Conservation (phyloP, 2,329 filamentous ascomycete genomes). For the Oidium heveae region DNA sequence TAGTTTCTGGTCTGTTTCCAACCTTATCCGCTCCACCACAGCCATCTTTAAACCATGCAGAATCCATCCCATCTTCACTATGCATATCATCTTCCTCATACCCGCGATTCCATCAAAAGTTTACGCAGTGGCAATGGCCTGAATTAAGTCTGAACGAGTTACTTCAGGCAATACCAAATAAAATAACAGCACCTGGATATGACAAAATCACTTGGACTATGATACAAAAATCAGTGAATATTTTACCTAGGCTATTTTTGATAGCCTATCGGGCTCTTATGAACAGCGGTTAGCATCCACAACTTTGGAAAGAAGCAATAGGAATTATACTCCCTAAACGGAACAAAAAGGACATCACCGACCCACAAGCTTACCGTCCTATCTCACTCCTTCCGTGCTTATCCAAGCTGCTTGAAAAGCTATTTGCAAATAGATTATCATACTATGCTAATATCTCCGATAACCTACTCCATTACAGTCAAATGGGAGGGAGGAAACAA, state of each 20-base stretch:
- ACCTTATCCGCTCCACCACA: neutral
- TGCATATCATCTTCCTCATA: neutral
- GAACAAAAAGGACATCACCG: neutral
- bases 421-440: neutral
- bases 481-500: neutral
- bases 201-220: neutral
- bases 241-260: too few species aligned
- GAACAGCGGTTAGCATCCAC: too few species aligned
- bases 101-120: neutral
- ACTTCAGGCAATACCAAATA: neutral
- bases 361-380: neutral
- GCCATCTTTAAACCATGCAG: neutral
- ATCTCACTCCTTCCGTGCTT: neutral
- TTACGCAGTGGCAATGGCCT: neutral
- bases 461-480: neutral
- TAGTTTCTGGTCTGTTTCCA: neutral
- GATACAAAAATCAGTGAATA: neutral
- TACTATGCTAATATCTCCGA: neutral
- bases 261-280: too few species aligned
- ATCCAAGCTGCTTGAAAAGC: neutral
- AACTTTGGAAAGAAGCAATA: neutral
- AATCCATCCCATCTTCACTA: neutral
- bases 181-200: neutral
- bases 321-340: conserved; percentile 1
- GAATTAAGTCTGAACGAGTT: neutral